Conservation (phyloP, 1,284 basidiomycete genomes). For the Phellinidium pouzarii region DNA sequence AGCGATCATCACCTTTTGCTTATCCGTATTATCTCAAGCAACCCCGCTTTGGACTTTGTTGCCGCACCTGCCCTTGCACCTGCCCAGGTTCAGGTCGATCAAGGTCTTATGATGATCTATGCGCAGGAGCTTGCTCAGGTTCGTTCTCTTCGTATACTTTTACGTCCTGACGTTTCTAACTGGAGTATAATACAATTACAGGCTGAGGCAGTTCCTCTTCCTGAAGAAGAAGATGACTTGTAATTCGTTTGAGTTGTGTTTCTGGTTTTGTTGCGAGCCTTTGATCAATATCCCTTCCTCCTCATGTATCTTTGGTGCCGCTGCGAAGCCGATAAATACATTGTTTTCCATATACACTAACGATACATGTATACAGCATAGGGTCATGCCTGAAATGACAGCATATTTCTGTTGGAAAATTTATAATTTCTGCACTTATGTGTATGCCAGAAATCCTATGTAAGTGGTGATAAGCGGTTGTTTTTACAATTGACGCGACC, state of each 20-base stretch:
- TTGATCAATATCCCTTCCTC: not conserved
- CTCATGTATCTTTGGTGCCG: not conserved
- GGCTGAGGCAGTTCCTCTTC: constrained; percentile 72
- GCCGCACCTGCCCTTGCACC: constrained; percentile 95
- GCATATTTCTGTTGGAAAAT: not conserved
- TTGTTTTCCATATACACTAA: constrained; percentile 10
- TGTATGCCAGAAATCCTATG: too few species aligned
- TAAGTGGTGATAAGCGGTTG: too few species aligned
- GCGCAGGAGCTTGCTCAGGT: constrained; percentile 71
- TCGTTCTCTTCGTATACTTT: constrained; percentile 21
- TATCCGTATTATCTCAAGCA: constrained; percentile 41
- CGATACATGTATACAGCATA: constrained; percentile 4
- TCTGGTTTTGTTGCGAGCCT: not conserved
- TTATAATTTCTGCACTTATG: not conserved
- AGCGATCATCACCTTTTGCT: not conserved
- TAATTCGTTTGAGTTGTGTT: constrained; percentile 26
- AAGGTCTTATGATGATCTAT: constrained; percentile 79
- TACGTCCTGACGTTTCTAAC: not conserved
- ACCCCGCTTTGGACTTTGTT: constrained; percentile 88
- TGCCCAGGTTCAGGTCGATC: constrained; percentile 87
- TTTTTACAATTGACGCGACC: too few species aligned
- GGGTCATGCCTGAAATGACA: not conserved
- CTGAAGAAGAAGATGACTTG: constrained; percentile 75
- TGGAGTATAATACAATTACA: constrained; percentile 24
- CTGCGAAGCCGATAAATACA: constrained; percentile 4